Base-by-base conservation (phyloP, 345 rosid species). In the Eucalyptus cloeziana region DNA sequence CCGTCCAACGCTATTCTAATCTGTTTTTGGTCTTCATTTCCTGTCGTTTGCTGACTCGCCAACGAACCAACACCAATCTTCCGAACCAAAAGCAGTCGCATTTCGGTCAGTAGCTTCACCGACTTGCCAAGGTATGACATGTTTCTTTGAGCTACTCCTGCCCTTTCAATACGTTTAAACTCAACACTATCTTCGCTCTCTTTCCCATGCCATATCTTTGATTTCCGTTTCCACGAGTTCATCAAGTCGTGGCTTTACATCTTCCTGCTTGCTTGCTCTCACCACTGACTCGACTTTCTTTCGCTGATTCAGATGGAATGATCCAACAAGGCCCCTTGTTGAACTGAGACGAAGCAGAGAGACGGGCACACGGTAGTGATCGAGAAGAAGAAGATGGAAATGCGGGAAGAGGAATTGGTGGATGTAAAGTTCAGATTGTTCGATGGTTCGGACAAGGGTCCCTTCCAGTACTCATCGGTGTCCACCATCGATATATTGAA, bases 361-460 rank as follows among this genome's bases (percentile, higher is more conserved):
- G 21, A 88, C 80, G 13, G 13, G 80, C 43, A 4, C 80, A 12
- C 24, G 25, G 80, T 2, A 69, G 24, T 33, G 88, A 45, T 33
- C 76, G 25, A 88, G 85, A 85, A 91, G 92, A 90, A 88, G 89
- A 88, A 91, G 56, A 15, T 17, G 51, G 88, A 96, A 90, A 96
- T 95, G 99, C 93, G 95, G 94, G 99, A 96, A 90, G 98, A 95
- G 90, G 98, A 94, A 69, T 93, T 94, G 86, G 91, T 96, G 83
- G 98, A 97, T 93, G 94, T 97, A 91, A 96, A 95, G 91, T 96
- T 97, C 93, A 94, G 98, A 94, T 91, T 96, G 85, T 96, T 93
- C 90, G 99, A 97, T 91, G 98, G 98, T 80, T 96, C 98, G 43
- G 99, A 97, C 86, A 93, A 95, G 93, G 99, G 99, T 14, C 99